Conservation (phyloP, 2,329 filamentous ascomycete species). For the Calonectria crousiana region DNA sequence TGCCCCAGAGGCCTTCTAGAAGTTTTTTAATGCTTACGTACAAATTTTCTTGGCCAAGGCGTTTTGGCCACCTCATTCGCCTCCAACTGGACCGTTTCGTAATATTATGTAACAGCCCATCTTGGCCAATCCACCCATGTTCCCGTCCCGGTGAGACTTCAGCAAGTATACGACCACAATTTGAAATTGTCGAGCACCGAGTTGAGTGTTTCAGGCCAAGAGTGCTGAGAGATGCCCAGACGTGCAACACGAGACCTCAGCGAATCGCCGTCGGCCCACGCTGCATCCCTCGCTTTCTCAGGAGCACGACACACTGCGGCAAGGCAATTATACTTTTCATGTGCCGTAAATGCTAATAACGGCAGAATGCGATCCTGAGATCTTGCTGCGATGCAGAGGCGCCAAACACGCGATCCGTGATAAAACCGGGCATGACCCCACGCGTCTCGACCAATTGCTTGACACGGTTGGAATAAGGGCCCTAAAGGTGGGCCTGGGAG, state of each 20-base stretch:
- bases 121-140: not conserved
- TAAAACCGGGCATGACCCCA: not conserved
- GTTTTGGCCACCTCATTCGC: not conserved
- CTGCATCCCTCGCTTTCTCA: not conserved
- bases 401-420: not conserved
- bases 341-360: not conserved
- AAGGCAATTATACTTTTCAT: not conserved
- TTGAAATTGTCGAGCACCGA: not conserved
- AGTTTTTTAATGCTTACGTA: constrained; percentile 11
- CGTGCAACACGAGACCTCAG: not conserved
- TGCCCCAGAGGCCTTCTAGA: not conserved
- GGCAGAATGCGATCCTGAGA: not conserved
- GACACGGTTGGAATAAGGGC: not conserved
- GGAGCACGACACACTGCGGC: not conserved
- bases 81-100: not conserved
- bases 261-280: not conserved
- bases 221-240: not conserved
- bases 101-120: constrained; percentile 2
- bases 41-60: not conserved
- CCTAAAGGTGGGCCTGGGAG: not conserved
- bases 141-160: not conserved
- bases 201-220: not conserved
- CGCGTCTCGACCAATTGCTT: not conserved
- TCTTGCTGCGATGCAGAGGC: not conserved
- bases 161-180: constrained; percentile 6